Evolutionary conservation across 2,329 filamentous ascomycete genomes (phyloP).

Genomic region (Diaporthe sp.): DNA sequence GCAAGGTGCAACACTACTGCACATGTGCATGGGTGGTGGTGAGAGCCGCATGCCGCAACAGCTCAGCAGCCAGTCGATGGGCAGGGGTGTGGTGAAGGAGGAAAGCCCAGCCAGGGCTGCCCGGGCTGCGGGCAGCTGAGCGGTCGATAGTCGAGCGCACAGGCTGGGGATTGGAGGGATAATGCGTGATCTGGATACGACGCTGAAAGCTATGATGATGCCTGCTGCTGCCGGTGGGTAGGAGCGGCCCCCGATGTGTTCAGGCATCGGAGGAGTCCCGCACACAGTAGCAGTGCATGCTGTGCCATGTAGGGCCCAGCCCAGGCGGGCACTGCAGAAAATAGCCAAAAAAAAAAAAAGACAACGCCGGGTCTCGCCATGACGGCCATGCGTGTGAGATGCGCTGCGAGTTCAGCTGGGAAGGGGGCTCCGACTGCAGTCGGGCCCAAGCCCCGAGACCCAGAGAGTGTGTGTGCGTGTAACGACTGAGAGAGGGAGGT

Average conservation of each 20-base stretch:
- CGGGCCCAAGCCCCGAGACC: background rate
- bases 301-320: background rate
- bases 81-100: background rate
- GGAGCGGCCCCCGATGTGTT: slow-evolving; percentile 19
- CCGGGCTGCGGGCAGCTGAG: background rate
- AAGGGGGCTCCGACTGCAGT: background rate
- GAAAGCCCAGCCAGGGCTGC: slow-evolving; percentile 16
- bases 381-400: background rate
- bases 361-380: slow-evolving; percentile 9
- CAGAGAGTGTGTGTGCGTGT: no score
- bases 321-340: background rate
- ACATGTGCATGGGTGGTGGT: slow-evolving; percentile 1
- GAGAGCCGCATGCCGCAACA: slow-evolving; percentile 13
- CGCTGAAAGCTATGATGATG: slow-evolving; percentile 18
- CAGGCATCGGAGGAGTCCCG: background rate
- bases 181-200: slow-evolving; percentile 35
- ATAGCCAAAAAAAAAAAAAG: no score
- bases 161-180: slow-evolving; percentile 21
- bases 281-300: slow-evolving; percentile 14
- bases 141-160: slow-evolving; percentile 22
- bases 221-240: background rate
- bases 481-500: no score
- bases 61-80: background rate
- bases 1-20: slow-evolving; percentile 1
- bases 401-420: slow-evolving; percentile 6